Base-by-base conservation (phyloP, 257 asterid genomes). In the Capsicum baccatum region DNA sequence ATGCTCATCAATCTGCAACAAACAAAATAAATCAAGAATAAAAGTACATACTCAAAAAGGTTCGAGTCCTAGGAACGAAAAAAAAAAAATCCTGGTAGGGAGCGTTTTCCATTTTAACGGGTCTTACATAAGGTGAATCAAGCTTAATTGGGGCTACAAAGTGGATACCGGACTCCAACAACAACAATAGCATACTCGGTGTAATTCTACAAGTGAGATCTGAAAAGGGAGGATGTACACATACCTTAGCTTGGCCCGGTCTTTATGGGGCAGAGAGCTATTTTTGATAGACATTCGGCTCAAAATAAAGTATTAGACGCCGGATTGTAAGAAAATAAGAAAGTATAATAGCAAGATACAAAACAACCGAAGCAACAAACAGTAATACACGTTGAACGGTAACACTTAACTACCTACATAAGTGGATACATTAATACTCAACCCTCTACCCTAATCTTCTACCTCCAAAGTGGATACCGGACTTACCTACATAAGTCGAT, bases 1-100 rank as follows among this genome's bases (percentile, higher is more conserved):
- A 88, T 94, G 93, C 55, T 94, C 98, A 88, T 94, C 96, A 85
- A 93, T 93, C 98, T 93, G 64, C 83, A 83, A 39, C 0, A 79
- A 10, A 82, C 3, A 48, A 64, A 81, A 73, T n/a, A 62, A 83
- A 52, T 0, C 9, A 9, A 39, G 33, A 14, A 2, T 5, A 79
- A 13, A 6, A n/a, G 11, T 11, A 60, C 35, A 60, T 60, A 55
- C 9, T 12, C 19, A 66, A 66, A 66, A 6, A 35, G 6, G 3
- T 66, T 6, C 12, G 6, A 66, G 3, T 14, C 9, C 1, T 14
- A 3, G 48, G 1, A 6, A 67, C 6, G 19, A 35, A 35, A 66
- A 26, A 26, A 26, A 21, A 26, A 67, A 35, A 14, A 14, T 67
- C 74, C 3, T 3, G 19, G 0, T 67, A 67, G 50, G 0, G 7